Evolutionary conservation across 345 rosid species (phyloP).

Genomic region (Bruguiera gymnorhiza): DNA sequence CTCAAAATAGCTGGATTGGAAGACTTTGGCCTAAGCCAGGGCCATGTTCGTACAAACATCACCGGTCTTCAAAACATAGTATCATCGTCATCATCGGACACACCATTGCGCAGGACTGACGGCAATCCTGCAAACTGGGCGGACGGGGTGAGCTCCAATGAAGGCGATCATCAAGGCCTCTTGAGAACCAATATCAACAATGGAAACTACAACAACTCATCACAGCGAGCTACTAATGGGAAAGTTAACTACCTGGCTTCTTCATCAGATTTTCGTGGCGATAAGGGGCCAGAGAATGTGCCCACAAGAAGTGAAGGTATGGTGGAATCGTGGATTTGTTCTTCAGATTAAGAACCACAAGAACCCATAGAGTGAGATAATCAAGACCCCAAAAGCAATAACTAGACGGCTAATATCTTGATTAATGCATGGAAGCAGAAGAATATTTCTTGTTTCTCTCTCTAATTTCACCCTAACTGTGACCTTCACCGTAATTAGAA

Average conservation of each 20-base stretch:
- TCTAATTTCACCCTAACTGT: slow-evolving; percentile 27
- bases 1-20: slow-evolving; percentile 48
- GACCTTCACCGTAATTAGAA: slow-evolving; percentile 26
- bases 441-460: slow-evolving; percentile 27
- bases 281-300: slow-evolving; percentile 32
- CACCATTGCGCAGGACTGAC: slow-evolving; percentile 21
- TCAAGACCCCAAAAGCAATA: not conserved
- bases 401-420: slow-evolving; percentile 17
- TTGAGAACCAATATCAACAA: slow-evolving; percentile 34
- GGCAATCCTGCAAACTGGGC: slow-evolving; percentile 24
- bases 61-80: slow-evolving; percentile 27
- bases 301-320: slow-evolving; percentile 52
- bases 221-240: slow-evolving; percentile 30
- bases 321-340: slow-evolving; percentile 86
- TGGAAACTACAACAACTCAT: slow-evolving; percentile 30
- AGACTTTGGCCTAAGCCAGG: slow-evolving; percentile 42
- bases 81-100: slow-evolving; percentile 16
- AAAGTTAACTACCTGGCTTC: slow-evolving; percentile 25
- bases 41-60: slow-evolving; percentile 30
- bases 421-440: slow-evolving; percentile 29
- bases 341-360: slow-evolving; percentile 51
- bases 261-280: slow-evolving; percentile 32
- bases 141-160: slow-evolving; percentile 21
- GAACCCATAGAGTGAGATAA: not conserved
- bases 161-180: slow-evolving; percentile 33